These are phyloP conservation scores for Lachancea fermentati DNA, from an alignment of 805 yeast species.

Conservation along the genomic window DNA sequence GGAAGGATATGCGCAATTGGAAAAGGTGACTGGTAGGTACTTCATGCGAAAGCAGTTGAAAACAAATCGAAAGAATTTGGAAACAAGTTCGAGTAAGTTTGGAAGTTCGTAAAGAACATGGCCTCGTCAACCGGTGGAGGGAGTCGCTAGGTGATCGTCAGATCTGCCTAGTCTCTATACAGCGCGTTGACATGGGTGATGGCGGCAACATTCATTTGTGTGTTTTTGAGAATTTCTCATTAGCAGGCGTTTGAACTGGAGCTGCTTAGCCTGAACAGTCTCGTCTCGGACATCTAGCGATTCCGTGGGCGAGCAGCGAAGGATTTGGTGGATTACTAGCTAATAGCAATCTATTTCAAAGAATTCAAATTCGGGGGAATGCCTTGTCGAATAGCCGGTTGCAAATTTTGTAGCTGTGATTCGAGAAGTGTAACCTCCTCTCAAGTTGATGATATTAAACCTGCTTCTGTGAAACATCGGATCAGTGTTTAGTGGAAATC, in stretches of 20 bases:
- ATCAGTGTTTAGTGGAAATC: conserved; percentile 28
- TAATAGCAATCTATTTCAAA: conserved; percentile 24
- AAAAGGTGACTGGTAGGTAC: conserved; percentile 16
- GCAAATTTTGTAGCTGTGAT: conserved; percentile 18
- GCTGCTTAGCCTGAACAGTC: conserved; percentile 30
- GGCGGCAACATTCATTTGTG: conserved; percentile 5
- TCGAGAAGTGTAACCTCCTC: conserved; percentile 31
- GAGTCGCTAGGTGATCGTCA: conserved; percentile 31
- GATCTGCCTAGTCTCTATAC: conserved; percentile 29
- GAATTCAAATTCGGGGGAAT: conserved; percentile 25
- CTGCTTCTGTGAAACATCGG: conserved; percentile 23
- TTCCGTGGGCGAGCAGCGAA: conserved; percentile 31
- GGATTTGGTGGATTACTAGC: conserved; percentile 34
- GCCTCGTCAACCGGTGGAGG: conserved; percentile 33
- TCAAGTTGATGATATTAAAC: conserved; percentile 29
- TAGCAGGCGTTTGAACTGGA: conserved; percentile 1
- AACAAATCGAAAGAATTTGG: conserved; percentile 28
- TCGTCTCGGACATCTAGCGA: conserved; percentile 30
- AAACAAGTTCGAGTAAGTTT: conserved; percentile 25
- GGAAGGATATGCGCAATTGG: background rate
- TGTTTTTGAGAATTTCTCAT: conserved; percentile 4
- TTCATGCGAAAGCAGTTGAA: conserved; percentile 29
- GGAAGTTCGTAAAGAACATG: conserved; percentile 23
- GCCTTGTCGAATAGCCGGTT: conserved; percentile 26
- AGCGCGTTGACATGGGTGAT: conserved; percentile 28